phyloP scores from a whole-genome alignment of 2,329 filamentous ascomycete genomes.

The Alternaria rosae region DNA sequence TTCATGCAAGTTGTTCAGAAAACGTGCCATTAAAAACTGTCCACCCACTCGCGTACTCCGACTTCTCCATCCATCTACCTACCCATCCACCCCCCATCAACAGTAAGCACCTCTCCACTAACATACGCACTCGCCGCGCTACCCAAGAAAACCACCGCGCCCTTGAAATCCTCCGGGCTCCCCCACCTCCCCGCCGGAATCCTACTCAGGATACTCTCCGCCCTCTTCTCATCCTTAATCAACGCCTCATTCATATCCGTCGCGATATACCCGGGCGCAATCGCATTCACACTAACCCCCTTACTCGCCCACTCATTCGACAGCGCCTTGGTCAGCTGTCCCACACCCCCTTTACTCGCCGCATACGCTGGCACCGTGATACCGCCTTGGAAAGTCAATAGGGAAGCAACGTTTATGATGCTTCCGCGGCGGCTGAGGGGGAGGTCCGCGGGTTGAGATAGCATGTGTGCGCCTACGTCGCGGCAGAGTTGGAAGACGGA shows the following conservation, averaged over 20 bases:
- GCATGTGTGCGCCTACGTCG: slow-evolving; percentile 81
- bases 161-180: slow-evolving; percentile 85
- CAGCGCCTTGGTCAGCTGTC: slow-evolving; percentile 83
- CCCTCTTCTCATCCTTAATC: slow-evolving; percentile 72
- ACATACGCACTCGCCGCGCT: slow-evolving; percentile 81
- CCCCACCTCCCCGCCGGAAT: slow-evolving; percentile 90
- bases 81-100: slow-evolving; percentile 95
- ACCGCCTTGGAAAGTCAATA: slow-evolving; percentile 86
- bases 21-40: not conserved
- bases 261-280: slow-evolving; percentile 87
- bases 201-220: slow-evolving; percentile 76
- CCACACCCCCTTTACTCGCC: slow-evolving; percentile 83
- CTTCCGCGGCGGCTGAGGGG: slow-evolving; percentile 64
- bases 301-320: slow-evolving; percentile 85
- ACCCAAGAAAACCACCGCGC: slow-evolving; percentile 78
- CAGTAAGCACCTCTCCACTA: slow-evolving; percentile 79
- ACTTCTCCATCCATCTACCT: slow-evolving; percentile 57
- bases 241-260: slow-evolving; percentile 95
- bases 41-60: not conserved
- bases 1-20: not conserved
- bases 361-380: slow-evolving; percentile 89
- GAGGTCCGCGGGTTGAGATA: slow-evolving; percentile 62
- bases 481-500: slow-evolving; percentile 80
- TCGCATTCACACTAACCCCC: slow-evolving; percentile 85
- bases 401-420: slow-evolving; percentile 84